phyloP scores from a whole-genome alignment of 148 eudicot genomes.

The Nepenthes gracilis region DNA sequence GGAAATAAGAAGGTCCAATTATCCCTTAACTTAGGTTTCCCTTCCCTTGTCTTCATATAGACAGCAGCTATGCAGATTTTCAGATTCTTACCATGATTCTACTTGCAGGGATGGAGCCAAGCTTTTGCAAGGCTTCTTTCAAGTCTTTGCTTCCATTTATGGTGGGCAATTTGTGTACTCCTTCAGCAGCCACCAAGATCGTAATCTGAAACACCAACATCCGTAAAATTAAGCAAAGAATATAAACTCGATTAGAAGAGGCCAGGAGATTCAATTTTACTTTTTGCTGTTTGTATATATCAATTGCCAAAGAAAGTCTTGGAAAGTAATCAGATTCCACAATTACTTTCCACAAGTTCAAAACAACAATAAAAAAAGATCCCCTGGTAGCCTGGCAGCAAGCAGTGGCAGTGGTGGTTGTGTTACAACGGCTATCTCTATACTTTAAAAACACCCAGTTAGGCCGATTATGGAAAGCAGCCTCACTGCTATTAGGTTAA shows the following conservation, averaged over 20 bases:
- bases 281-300: too few species aligned
- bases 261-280: neutral
- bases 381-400: too few species aligned
- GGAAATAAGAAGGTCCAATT: too few species aligned
- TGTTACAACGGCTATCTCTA: too few species aligned
- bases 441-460: too few species aligned
- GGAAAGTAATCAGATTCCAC: too few species aligned
- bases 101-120: constrained; percentile 67
- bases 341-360: too few species aligned
- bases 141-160: constrained; percentile 57
- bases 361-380: too few species aligned
- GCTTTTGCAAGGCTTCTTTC: constrained; percentile 79
- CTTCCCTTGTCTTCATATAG: neutral
- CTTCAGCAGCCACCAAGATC: constrained; percentile 88
- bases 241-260: neutral
- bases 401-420: too few species aligned
- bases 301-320: too few species aligned
- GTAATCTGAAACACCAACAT: constrained; percentile 45
- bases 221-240: neutral
- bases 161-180: constrained; percentile 66
- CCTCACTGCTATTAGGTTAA: too few species aligned
- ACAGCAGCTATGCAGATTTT: neutral
- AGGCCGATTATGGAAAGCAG: too few species aligned
- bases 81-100: constrained; percentile 44
- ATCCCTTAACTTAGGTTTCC: neutral